A percentile compares a stretch with the other conserved stretches of the same genome.
Evolutionary conservation across 192 early-diverging fungal species (phyloP).

Genomic region (Coemansia sp.): DNA sequence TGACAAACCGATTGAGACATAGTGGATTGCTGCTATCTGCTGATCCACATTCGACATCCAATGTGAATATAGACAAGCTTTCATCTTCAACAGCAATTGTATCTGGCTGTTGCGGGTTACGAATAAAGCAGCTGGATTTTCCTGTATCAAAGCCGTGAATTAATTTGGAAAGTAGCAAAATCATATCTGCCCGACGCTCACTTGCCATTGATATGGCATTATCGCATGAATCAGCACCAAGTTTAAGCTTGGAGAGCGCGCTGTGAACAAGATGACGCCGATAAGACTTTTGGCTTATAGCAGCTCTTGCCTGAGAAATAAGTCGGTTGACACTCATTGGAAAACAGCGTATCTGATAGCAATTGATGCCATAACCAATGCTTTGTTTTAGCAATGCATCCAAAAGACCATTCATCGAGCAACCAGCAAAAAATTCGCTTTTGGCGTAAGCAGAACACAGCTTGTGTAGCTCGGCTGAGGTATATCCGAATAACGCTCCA

Average conservation of each 20-base stretch:
- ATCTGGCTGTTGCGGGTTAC: background rate
- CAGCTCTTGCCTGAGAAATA: background rate
- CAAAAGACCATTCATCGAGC: background rate
- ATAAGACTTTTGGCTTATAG: too few species aligned
- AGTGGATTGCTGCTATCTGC: background rate
- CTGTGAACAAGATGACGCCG: too few species aligned
- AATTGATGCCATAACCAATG: background rate
- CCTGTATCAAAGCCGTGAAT: background rate
- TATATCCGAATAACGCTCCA: conserved; percentile 1
- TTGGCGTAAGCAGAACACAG: background rate
- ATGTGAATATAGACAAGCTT: background rate
- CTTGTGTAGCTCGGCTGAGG: background rate
- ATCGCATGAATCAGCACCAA: background rate
- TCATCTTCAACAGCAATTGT: too few species aligned
- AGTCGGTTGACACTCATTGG: background rate
- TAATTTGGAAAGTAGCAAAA: background rate
- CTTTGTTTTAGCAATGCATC: background rate
- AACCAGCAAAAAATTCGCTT: background rate
- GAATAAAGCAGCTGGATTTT: background rate
- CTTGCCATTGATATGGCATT: background rate
- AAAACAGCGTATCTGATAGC: background rate
- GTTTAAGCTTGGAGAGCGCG: background rate
- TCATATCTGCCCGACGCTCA: background rate
- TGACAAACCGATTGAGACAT: background rate
- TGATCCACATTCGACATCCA: background rate